phyloP scores from a whole-genome alignment of 2,329 filamentous ascomycete genomes.

The Cladophialophora exuberans region DNA sequence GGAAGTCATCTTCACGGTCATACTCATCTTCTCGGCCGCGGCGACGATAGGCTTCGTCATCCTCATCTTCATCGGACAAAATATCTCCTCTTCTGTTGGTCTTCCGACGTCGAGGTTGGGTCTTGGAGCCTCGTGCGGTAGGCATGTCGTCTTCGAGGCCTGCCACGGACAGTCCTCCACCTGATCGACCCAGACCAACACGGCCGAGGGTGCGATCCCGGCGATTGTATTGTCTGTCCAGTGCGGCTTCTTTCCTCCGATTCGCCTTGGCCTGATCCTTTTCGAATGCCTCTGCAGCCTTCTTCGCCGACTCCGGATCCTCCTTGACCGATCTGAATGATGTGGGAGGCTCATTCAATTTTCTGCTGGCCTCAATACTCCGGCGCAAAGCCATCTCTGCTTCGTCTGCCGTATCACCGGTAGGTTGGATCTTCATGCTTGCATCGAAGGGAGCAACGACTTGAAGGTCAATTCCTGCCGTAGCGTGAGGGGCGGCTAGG shows the following conservation, averaged over 20 bases:
- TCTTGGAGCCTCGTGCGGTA: slow-evolving; percentile 39
- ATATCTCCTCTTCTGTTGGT: slow-evolving; percentile 52
- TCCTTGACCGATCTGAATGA: slow-evolving; percentile 50
- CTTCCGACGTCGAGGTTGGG: slow-evolving; percentile 42
- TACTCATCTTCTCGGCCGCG: slow-evolving; percentile 75
- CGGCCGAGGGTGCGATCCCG: slow-evolving; percentile 51
- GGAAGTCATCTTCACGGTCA: slow-evolving; percentile 80
- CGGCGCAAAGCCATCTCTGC: slow-evolving; percentile 65
- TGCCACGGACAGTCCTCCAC: slow-evolving; percentile 57
- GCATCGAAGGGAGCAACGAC: slow-evolving; percentile 67
- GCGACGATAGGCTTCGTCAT: slow-evolving; percentile 49
- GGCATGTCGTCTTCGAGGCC: slow-evolving; percentile 61
- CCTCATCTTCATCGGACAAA: slow-evolving; percentile 51
- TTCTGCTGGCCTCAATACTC: slow-evolving; percentile 60
- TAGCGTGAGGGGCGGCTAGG: slow-evolving; percentile 59
- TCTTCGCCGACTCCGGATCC: slow-evolving; percentile 65
- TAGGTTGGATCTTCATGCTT: slow-evolving; percentile 60
- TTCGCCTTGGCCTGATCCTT: slow-evolving; percentile 59
- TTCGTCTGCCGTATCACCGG: slow-evolving; percentile 60
- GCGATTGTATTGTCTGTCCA: slow-evolving; percentile 58
- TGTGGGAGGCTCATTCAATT: slow-evolving; percentile 51
- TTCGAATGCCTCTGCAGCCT: slow-evolving; percentile 62
- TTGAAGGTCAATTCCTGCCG: slow-evolving; percentile 61
- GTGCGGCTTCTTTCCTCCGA: slow-evolving; percentile 59
- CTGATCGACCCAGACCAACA: slow-evolving; percentile 46